Conservation (phyloP, 495 filamentous ascomycete genomes). For the Podospora bellae-mahoneyi region DNA sequence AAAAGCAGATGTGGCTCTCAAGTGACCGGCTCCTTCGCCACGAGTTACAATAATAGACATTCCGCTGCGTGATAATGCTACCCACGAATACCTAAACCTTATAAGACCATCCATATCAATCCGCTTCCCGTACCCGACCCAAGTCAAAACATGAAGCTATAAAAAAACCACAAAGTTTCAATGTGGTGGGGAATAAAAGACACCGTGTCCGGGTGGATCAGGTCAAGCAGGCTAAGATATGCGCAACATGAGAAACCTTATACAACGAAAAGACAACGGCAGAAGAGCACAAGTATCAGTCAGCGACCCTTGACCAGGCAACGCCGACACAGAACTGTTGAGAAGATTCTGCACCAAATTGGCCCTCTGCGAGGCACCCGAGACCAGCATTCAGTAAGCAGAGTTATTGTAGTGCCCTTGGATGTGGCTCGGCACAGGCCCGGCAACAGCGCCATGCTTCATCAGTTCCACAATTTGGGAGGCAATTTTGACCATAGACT, state of each 20-base stretch:
- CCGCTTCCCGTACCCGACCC: too few species aligned
- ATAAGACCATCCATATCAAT: not conserved
- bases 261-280: too few species aligned
- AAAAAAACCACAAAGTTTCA: not conserved
- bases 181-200: not conserved
- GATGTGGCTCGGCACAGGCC: conserved; percentile 5
- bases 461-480: conserved; percentile 26
- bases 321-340: not conserved
- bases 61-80: not conserved
- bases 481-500: conserved; percentile 44
- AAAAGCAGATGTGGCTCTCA: not conserved
- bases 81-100: not conserved
- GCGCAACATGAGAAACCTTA: not conserved
- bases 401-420: conserved; percentile 11
- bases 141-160: not conserved
- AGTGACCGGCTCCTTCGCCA: not conserved
- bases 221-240: not conserved
- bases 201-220: not conserved
- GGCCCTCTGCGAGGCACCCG: not conserved
- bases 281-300: not conserved
- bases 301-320: not conserved
- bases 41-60: not conserved
- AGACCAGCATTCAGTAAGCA: conserved; percentile 4
- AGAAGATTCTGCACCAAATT: not conserved
- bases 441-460: conserved; percentile 16